phyloP scores from a whole-genome alignment of 2,329 filamentous ascomycete genomes.

The Thyridium curvatum region DNA sequence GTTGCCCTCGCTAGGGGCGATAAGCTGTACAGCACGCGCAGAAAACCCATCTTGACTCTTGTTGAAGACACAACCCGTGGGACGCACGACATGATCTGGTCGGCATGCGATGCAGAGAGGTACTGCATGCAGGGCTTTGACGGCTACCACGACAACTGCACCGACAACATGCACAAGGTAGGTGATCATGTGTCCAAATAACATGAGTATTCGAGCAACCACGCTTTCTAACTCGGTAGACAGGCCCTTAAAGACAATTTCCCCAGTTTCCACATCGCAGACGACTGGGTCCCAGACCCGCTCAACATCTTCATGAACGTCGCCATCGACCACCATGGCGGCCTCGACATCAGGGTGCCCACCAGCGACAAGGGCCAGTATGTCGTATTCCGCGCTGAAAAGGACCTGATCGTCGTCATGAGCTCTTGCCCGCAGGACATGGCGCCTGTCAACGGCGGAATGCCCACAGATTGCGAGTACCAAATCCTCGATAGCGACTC shows the following conservation, averaged over 20 bases:
- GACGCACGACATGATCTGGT: slow-evolving; percentile 31
- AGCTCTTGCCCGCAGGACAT: slow-evolving; percentile 35
- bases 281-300: slow-evolving; percentile 29
- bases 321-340: slow-evolving; percentile 23
- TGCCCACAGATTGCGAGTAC: slow-evolving; percentile 25
- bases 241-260: slow-evolving; percentile 17
- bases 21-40: slow-evolving; percentile 25
- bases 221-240: neutral
- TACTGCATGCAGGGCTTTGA: slow-evolving; percentile 28
- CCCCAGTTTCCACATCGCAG: slow-evolving; percentile 15
- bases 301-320: slow-evolving; percentile 39
- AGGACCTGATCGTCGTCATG: slow-evolving; percentile 30
- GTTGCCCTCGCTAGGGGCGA: slow-evolving; percentile 21
- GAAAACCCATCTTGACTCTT: slow-evolving; percentile 27
- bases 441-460: slow-evolving; percentile 25
- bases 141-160: slow-evolving; percentile 31
- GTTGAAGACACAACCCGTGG: slow-evolving; percentile 27
- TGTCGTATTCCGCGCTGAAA: slow-evolving; percentile 25
- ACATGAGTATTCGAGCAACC: neutral
- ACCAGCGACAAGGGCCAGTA: slow-evolving; percentile 25
- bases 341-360: slow-evolving; percentile 22
- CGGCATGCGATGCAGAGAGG: slow-evolving; percentile 29
- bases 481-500: slow-evolving; percentile 5
- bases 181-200: neutral
- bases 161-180: slow-evolving; percentile 27